Conservation (phyloP, 2,329 filamentous ascomycete species). For the Fusarium abutilonis region DNA sequence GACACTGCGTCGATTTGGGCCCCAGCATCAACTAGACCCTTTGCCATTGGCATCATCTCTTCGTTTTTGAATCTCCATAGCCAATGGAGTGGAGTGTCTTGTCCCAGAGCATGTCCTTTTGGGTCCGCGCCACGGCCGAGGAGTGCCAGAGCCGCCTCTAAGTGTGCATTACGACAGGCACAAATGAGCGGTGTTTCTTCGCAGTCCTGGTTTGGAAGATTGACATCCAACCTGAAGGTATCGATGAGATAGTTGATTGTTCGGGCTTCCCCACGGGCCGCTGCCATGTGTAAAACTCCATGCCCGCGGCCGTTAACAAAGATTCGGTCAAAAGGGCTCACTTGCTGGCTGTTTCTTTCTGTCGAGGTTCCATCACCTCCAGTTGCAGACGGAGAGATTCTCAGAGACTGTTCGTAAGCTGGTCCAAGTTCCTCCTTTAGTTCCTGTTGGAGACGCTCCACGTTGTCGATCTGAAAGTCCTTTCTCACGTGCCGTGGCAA, state of each 20-base stretch:
- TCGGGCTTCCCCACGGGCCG: not conserved
- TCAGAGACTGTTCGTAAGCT: no score
- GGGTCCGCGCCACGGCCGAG: constrained; percentile 2
- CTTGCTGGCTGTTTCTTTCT: not conserved
- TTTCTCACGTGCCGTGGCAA: no score
- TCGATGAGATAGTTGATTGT: not conserved
- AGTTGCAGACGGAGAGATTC: no score
- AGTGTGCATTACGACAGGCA: constrained; percentile 2
- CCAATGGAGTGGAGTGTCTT: constrained; percentile 7
- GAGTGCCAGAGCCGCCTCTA: not conserved
- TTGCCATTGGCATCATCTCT: not conserved
- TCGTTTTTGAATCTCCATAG: not conserved
- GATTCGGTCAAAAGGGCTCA: constrained; percentile 2
- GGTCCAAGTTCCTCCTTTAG: no score
- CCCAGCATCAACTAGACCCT: constrained; percentile 1
- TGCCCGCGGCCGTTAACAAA: constrained; percentile 6
- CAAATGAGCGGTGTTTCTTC: constrained; percentile 6
- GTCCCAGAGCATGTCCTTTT: not conserved
- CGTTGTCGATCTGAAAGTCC: no score
- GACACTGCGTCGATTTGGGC: constrained; percentile 1
- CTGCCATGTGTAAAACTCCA: constrained; percentile 3
- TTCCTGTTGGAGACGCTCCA: no score
- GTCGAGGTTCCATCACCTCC: no score
- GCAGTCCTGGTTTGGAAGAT: constrained; percentile 1
- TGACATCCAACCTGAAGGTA: constrained; percentile 5